phyloP scores from a whole-genome alignment of 164 flowering plant genomes.

The Saururus chinensis region DNA sequence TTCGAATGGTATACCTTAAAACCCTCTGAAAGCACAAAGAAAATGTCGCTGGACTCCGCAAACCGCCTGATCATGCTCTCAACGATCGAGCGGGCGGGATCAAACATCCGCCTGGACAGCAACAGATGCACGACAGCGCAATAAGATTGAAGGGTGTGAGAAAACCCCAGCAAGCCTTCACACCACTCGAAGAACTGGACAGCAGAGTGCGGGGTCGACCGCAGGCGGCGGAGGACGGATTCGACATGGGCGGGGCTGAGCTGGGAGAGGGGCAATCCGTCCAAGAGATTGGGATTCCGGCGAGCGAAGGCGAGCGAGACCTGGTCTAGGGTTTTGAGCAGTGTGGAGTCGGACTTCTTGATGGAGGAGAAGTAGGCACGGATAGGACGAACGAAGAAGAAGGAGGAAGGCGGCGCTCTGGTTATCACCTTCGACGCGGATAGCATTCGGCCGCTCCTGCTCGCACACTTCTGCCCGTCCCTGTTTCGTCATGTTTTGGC shows the following conservation, averaged over 20 bases:
- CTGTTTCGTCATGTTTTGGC: too few relatives aligned
- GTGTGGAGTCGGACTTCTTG: not conserved
- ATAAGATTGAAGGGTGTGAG: constrained; percentile 19
- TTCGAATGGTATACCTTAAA: constrained; percentile 17
- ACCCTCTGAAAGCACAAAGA: constrained; percentile 15
- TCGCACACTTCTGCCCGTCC: too few relatives aligned
- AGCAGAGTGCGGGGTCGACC: constrained; percentile 26
- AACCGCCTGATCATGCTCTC: constrained; percentile 19
- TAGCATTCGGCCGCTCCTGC: not conserved
- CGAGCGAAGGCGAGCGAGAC: constrained; percentile 1
- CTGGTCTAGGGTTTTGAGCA: constrained; percentile 1
- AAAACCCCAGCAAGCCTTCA: constrained; percentile 12
- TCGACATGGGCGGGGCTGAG: constrained; percentile 22
- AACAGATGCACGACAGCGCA: constrained; percentile 24
- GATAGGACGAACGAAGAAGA: too few relatives aligned
- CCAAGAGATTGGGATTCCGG: not conserved
- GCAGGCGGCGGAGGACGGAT: constrained; percentile 18
- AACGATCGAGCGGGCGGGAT: constrained; percentile 19
- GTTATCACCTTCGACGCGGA: not conserved
- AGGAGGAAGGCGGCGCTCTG: too few relatives aligned
- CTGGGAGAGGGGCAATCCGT: constrained; percentile 4
- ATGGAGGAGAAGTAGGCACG: too few relatives aligned
- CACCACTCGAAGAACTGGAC: constrained; percentile 31
- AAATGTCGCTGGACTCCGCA: constrained; percentile 12
- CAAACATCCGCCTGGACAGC: constrained; percentile 22